Base-by-base conservation (phyloP, 768 basidiomycete species). In the Amanita jacksonii region DNA sequence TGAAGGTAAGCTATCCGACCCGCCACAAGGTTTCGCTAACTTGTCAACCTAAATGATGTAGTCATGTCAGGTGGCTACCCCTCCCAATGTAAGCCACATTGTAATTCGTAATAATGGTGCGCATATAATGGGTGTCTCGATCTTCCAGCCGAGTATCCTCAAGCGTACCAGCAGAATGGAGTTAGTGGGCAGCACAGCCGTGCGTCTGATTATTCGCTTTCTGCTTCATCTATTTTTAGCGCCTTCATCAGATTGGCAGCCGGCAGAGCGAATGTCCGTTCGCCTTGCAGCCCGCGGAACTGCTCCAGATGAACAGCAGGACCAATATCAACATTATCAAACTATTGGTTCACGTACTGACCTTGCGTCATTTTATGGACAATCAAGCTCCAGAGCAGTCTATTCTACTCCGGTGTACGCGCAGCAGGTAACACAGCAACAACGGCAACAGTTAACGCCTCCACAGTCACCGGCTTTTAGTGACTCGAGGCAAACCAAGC, bases 201-300 rank as follows among this genome's bases (percentile, higher is more conserved):
- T 47, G 32, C 19, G 46, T 41, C 34, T 32, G 19, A 22, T 9
- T 31, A 16, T 25, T 30, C 47, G 8, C n/a, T 41, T 41, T 23
- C 46, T 43, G 24, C 24, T 20, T 32, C 19, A 23, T n/a, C 31
- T 46, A 33, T 50, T 48, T 41, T 47, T 51, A 47, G 57, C 47
- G 41, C 34, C 36, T 45, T 42, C 41, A 36, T 44, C 50, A 76
- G 76, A 58, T 49, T 79, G 68, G 62, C 79, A 80, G 63, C 45
- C 50, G 38, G 52, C 66, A 55, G 72, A 79, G 53, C 63, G 80
- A 47, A 75, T 67, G 44, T 77, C 77, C 55, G 58, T 79, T 58
- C 77, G 77, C 51, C 51, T 81, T 53, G 72, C 70, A 35, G 76
- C 77, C 25, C 74, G 78, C 35, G 72, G 61, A 36, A 61, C 65